phyloP scores from a whole-genome alignment of 2,329 filamentous ascomycete genomes.

The Ophiocordyceps sinensis region DNA sequence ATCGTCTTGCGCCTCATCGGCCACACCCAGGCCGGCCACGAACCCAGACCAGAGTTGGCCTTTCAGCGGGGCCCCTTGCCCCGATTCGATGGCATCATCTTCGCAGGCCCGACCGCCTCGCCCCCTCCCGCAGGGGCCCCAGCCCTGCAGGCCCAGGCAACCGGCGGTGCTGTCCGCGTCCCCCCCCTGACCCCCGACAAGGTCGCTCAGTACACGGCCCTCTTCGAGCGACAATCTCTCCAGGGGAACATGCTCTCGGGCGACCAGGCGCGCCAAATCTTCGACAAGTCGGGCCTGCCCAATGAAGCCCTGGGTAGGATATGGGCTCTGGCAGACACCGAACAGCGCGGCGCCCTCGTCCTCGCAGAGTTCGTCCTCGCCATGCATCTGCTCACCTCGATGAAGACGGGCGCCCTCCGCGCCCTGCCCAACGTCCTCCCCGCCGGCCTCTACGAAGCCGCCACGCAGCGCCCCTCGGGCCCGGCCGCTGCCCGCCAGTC shows the following conservation, averaged over 20 bases:
- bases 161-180: slow-evolving; percentile 65
- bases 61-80: slow-evolving; percentile 79
- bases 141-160: slow-evolving; percentile 39
- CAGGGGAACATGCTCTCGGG: slow-evolving; percentile 62
- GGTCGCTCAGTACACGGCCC: slow-evolving; percentile 70
- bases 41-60: slow-evolving; percentile 69
- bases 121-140: slow-evolving; percentile 30
- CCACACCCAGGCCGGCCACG: slow-evolving; percentile 78
- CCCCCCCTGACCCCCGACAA: slow-evolving; percentile 81
- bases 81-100: slow-evolving; percentile 66
- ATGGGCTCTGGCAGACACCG: slow-evolving; percentile 89
- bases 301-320: slow-evolving; percentile 89
- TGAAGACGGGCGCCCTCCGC: slow-evolving; percentile 70
- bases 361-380: slow-evolving; percentile 92
- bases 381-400: slow-evolving; percentile 91
- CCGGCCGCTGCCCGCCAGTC: slow-evolving; percentile 29
- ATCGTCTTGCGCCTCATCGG: slow-evolving; percentile 88
- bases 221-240: slow-evolving; percentile 82
- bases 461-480: slow-evolving; percentile 47
- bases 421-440: slow-evolving; percentile 69
- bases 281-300: slow-evolving; percentile 79
- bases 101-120: slow-evolving; percentile 12
- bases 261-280: slow-evolving; percentile 83
- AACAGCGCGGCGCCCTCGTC: slow-evolving; percentile 77
- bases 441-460: slow-evolving; percentile 78